These are phyloP conservation scores for Pilobolus umbonatus DNA, from an alignment of 192 early-diverging fungal species.

Conservation along the genomic window DNA sequence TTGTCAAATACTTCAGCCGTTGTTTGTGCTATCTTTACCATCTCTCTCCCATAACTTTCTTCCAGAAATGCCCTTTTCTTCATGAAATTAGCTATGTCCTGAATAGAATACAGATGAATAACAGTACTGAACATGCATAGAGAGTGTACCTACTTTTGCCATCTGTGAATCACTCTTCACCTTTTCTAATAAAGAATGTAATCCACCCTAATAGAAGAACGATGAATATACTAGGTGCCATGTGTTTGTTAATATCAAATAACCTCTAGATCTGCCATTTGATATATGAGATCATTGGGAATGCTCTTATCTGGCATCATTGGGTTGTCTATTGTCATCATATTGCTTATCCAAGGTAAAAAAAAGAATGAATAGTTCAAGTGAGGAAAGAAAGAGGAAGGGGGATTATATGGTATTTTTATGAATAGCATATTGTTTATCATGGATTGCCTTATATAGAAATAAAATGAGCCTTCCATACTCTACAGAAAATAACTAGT, in stretches of 20 bases:
- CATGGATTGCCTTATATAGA: no score
- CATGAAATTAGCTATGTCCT: slow-evolving; percentile 79
- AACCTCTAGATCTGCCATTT: slow-evolving; percentile 14
- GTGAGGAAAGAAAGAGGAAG: background rate
- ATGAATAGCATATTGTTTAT: no score
- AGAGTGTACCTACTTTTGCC: slow-evolving; percentile 50
- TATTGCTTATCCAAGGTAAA: background rate
- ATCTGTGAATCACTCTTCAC: slow-evolving; percentile 62
- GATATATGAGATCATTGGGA: slow-evolving; percentile 5
- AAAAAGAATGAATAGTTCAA: background rate
- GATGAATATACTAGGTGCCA: background rate
- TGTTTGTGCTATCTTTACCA: slow-evolving; percentile 74
- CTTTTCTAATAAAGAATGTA: slow-evolving; percentile 60
- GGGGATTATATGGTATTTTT: no score
- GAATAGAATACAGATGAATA: slow-evolving; percentile 1
- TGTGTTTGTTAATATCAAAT: background rate
- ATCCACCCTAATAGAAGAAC: slow-evolving; percentile 49
- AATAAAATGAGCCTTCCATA: no score
- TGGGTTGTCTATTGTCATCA: slow-evolving; percentile 14
- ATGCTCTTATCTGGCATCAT: background rate
- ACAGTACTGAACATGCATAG: no score
- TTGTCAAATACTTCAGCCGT: slow-evolving; percentile 56
- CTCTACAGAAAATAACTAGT: no score
- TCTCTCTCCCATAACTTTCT: slow-evolving; percentile 80
- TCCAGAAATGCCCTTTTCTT: slow-evolving; percentile 88